A percentile compares a stretch with the other conserved stretches of the same genome.
Evolutionary conservation across 345 rosid genomes (phyloP).

Genomic region (Euclidium syriacum): DNA sequence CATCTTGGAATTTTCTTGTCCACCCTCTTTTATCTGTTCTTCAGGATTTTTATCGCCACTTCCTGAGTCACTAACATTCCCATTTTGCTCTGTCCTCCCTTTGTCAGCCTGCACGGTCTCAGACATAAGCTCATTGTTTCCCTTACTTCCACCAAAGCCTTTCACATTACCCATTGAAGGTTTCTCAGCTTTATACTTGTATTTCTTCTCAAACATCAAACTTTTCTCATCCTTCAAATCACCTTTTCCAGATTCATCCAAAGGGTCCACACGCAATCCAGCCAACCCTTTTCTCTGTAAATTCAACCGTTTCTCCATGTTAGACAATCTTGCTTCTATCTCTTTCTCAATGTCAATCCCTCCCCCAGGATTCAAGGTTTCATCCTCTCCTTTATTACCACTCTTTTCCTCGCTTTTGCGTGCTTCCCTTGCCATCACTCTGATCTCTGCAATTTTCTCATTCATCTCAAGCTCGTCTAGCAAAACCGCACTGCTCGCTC

Average conservation of each 20-base stretch:
- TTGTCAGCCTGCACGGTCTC: too few relatives aligned
- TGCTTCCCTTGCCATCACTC: constrained; percentile 69
- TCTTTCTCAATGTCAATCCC: constrained; percentile 52
- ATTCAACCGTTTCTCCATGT: constrained; percentile 52
- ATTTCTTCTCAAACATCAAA: constrained; percentile 53
- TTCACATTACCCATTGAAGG: constrained; percentile 24
- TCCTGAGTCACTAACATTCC: neutral
- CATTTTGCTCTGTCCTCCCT: constrained; percentile 8
- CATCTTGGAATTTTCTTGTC: constrained; percentile 14
- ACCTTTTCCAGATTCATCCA: constrained; percentile 26
- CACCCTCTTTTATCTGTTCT: constrained; percentile 21
- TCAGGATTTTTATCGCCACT: constrained; percentile 3
- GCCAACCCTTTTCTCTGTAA: constrained; percentile 46
- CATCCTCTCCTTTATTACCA: constrained; percentile 29
- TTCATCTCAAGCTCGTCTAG: constrained; percentile 37
- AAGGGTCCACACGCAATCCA: constrained; percentile 23
- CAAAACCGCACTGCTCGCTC: constrained; percentile 22
- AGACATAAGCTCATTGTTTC: neutral
- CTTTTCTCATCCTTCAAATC: constrained; percentile 17
- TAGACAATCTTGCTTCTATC: constrained; percentile 54
- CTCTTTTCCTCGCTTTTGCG: constrained; percentile 46
- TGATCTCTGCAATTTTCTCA: constrained; percentile 58
- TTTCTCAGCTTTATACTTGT: constrained; percentile 37
- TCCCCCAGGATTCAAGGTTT: constrained; percentile 17
- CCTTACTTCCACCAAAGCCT: constrained; percentile 46